Evolutionary conservation across 1,139 yeast species (phyloP), one percentile per base, ranked within the genome.

Genomic region (Magnusiomyces fungicola): DNA sequence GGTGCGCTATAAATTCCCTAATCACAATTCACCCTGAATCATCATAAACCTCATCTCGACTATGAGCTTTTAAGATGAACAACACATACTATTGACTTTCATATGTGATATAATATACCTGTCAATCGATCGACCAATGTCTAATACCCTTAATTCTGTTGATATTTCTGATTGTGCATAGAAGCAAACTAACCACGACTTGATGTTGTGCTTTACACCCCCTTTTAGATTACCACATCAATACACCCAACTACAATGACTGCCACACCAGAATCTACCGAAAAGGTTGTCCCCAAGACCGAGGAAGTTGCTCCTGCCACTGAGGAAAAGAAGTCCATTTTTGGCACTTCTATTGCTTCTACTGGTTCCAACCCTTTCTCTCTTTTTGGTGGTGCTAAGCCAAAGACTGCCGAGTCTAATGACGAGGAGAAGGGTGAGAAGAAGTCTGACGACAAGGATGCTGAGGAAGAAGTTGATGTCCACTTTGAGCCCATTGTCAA

Each of bases 401-500:
- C 81, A 51, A 77, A 77, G 68, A 78, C 76, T 68, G 75, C 76
- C 58, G 74, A 70, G 57, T 69, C 70, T 56, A 67, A 70, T 55
- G 70, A 73, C 47, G 67, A 64, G 51, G 67, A 66, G 39, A 61
- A 64, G 33, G 65, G 70, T 49, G 59, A 65, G 24, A 42, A 32
- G 37, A 65, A 64, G 51, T 61, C 64, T 33, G 64, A 70, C 48
- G 60, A 65, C 24, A 64, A 67, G 50, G 69, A 69, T 43, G 83
- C 74, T 18, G 92, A 85, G 64, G 97, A 87, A 68, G 87, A 88
- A 57, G 90, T 88, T 54, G 97, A 92, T 62, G 94, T 92, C 54
- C 96, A 92, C 69, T 94, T 92, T 63, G 97, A 92, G 72, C 98
- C 98, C 50, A 75, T 92, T 59, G 97, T 92, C 55, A 87, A 86